A percentile compares a stretch with the other conserved stretches of the same genome.
These are phyloP conservation scores for Zoysia matrella DNA, from an alignment of 202 grass and related monocot genomes.

Conservation along the genomic window DNA sequence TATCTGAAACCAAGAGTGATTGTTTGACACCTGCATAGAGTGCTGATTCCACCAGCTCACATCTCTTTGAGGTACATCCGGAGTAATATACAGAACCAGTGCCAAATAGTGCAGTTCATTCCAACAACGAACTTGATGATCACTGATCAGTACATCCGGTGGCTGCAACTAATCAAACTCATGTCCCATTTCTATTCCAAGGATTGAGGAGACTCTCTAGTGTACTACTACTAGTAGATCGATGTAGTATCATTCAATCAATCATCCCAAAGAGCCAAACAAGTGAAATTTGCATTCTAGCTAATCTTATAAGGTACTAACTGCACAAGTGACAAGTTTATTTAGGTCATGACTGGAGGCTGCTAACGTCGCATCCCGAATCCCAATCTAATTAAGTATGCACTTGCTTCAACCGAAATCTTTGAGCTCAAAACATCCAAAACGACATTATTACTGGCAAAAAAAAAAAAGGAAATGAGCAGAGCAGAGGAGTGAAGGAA, in stretches of 20 bases:
- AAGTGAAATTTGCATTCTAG: conserved; percentile 20
- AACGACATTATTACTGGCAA: background rate
- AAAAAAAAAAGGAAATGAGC: background rate
- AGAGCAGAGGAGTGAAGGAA: background rate
- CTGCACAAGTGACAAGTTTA: background rate
- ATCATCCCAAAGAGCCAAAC: background rate
- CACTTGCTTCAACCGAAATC: background rate
- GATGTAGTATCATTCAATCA: conserved; percentile 18
- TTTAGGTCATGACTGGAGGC: background rate
- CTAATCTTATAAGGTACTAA: background rate
- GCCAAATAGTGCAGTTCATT: background rate
- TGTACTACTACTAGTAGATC: background rate
- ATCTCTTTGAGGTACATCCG: background rate
- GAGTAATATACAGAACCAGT: background rate
- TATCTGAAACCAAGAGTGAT: background rate
- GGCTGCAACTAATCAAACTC: background rate
- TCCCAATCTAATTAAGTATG: background rate
- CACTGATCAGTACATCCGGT: conserved; percentile 17
- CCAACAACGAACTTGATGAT: background rate
- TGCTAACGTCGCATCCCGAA: background rate
- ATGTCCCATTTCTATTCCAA: background rate
- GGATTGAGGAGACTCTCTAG: background rate
- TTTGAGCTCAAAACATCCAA: background rate
- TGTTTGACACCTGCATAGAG: background rate
- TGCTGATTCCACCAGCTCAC: background rate